Percentiles rank a stretch among this genome's conserved stretches.
Evolutionary conservation across 1,284 basidiomycete genomes (phyloP).

Genomic region (Boletus hoseneyae): DNA sequence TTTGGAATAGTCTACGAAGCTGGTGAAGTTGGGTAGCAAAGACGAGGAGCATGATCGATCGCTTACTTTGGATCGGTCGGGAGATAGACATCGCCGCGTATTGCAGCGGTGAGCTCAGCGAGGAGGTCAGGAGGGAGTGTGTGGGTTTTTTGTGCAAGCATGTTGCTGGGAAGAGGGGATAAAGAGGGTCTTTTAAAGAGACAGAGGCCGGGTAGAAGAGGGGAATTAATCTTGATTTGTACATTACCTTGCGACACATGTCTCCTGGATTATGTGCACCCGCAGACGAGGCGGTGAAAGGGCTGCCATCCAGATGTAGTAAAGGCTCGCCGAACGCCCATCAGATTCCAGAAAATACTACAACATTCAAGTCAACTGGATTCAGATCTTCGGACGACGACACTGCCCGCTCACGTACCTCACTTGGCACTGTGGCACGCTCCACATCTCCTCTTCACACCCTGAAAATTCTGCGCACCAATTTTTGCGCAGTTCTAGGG

Average conservation of each 20-base stretch:
- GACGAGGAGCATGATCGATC: not conserved
- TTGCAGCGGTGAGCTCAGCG: conserved; percentile 41
- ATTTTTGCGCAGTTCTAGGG: not conserved
- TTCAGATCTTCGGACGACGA: not conserved
- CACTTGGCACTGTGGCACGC: not conserved
- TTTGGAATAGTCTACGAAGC: conserved; percentile 58
- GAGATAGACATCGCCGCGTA: conserved; percentile 48
- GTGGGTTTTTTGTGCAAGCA: conserved; percentile 8
- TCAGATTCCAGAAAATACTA: not conserved
- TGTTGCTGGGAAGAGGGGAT: conserved; percentile 12
- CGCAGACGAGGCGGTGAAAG: not conserved
- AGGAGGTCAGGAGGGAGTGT: conserved; percentile 15
- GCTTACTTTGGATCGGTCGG: conserved; percentile 43
- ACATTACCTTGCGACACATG: conserved; percentile 8
- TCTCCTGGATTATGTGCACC: not conserved
- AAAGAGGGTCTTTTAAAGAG: conserved; percentile 19
- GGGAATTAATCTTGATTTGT: conserved; percentile 15
- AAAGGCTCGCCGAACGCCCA: not conserved
- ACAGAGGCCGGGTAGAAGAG: not conserved
- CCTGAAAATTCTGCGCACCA: not conserved
- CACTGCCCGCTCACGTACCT: not conserved
- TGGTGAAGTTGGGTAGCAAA: conserved; percentile 26
- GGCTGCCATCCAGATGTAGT: not conserved
- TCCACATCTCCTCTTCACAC: not conserved
- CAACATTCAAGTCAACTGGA: no score